Percentiles rank a stretch among this genome's conserved stretches.
Conservation (phyloP, 2,329 filamentous ascomycete genomes). For the Bipolaris sorokiniana region DNA sequence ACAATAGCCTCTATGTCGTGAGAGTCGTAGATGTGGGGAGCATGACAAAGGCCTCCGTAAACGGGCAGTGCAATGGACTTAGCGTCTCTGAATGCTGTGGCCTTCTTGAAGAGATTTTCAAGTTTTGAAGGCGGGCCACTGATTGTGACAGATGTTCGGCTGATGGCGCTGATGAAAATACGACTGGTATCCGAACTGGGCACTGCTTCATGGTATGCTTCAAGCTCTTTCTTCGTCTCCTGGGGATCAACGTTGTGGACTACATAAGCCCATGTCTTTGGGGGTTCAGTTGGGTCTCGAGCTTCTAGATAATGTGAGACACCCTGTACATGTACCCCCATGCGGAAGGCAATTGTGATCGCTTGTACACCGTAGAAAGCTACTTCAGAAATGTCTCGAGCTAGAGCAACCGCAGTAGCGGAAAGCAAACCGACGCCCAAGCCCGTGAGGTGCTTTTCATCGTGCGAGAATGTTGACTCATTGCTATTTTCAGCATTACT, state of each 20-base stretch:
- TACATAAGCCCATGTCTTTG: slow-evolving; percentile 54
- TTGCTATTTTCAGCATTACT: not conserved
- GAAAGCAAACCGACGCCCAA: slow-evolving; percentile 55
- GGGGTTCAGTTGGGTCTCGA: slow-evolving; percentile 27
- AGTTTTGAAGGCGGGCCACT: slow-evolving; percentile 42
- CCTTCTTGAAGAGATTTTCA: slow-evolving; percentile 30
- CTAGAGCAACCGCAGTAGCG: slow-evolving; percentile 52
- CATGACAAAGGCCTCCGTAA: slow-evolving; percentile 39
- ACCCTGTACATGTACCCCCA: slow-evolving; percentile 54
- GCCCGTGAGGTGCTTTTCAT: not conserved
- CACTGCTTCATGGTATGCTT: slow-evolving; percentile 36
- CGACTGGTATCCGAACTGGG: slow-evolving; percentile 28
- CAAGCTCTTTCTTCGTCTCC: slow-evolving; percentile 50
- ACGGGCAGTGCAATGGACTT: slow-evolving; percentile 33
- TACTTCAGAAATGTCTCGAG: slow-evolving; percentile 51
- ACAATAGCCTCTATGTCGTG: slow-evolving; percentile 39
- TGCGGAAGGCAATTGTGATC: slow-evolving; percentile 54
- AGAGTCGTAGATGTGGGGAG: slow-evolving; percentile 33
- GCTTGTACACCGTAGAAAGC: slow-evolving; percentile 52
- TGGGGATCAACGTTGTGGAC: slow-evolving; percentile 42
- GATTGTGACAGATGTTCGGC: slow-evolving; percentile 35
- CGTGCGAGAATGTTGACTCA: not conserved
- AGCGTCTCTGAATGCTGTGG: slow-evolving; percentile 25
- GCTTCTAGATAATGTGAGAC: slow-evolving; percentile 54
- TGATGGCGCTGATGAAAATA: slow-evolving; percentile 37